Conservation (phyloP, 805 yeast genomes). For the Pichia rugopelliculosa region DNA sequence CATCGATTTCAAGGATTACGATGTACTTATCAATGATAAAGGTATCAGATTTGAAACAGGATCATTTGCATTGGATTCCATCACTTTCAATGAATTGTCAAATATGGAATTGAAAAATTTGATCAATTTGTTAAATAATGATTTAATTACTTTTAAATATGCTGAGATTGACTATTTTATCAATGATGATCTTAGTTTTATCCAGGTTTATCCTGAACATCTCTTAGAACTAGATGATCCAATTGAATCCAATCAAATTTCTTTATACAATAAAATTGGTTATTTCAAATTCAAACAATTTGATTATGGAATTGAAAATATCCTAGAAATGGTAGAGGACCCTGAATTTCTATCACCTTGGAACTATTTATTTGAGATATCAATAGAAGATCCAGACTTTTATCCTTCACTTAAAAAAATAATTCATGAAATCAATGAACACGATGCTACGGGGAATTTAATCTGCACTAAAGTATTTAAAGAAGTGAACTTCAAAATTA, state of each 20-base stretch:
- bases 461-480: background rate
- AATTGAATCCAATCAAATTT: background rate
- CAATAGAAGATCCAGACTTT: background rate
- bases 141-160: background rate
- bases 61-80: background rate
- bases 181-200: background rate
- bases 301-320: background rate
- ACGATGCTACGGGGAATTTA: background rate
- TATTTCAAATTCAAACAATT: background rate
- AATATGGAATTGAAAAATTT: background rate
- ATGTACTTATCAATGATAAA: background rate
- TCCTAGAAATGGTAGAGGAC: background rate
- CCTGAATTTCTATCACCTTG: background rate
- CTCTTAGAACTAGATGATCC: background rate
- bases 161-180: background rate
- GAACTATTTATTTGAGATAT: background rate
- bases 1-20: background rate
- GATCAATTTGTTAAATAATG: background rate
- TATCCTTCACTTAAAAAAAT: background rate
- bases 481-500: background rate
- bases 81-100: background rate
- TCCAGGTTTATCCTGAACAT: background rate
- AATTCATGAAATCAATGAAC: background rate
- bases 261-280: background rate
- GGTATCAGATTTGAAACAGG: background rate